Percentiles rank a stretch among this genome's conserved stretches.
Evolutionary conservation across 257 asterid genomes (phyloP).

Genomic region (Striga asiatica): DNA sequence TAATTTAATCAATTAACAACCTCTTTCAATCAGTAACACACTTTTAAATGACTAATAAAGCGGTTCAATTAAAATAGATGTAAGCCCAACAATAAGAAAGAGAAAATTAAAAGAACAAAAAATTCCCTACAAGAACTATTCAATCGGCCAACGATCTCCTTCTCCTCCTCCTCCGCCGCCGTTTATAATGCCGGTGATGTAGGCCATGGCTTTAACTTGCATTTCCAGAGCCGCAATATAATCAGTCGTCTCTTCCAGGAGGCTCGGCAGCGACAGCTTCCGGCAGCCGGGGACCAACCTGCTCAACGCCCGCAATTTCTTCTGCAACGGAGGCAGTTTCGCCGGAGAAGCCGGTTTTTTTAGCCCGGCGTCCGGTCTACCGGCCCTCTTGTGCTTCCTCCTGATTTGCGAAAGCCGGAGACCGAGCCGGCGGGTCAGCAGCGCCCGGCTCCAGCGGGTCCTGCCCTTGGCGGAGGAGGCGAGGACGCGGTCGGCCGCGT

Average conservation of each 20-base stretch:
- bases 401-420: slow-evolving; percentile 42
- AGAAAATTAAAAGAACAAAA: not conserved
- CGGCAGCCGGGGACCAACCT: slow-evolving; percentile 67
- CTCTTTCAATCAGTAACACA: slow-evolving; percentile 30
- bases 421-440: slow-evolving; percentile 47
- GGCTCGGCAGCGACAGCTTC: slow-evolving; percentile 54
- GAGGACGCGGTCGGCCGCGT: slow-evolving; percentile 53
- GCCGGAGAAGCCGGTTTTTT: slow-evolving; percentile 31
- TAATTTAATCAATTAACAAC: slow-evolving; percentile 19
- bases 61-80: not conserved
- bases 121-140: slow-evolving; percentile 16
- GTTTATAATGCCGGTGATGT: slow-evolving; percentile 37
- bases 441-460: slow-evolving; percentile 67
- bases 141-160: not conserved
- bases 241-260: slow-evolving; percentile 66
- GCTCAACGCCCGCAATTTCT: slow-evolving; percentile 42
- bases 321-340: slow-evolving; percentile 36
- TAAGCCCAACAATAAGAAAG: slow-evolving; percentile 12
- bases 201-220: slow-evolving; percentile 74
- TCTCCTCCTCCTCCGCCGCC: slow-evolving; percentile 4
- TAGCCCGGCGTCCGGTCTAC: slow-evolving; percentile 11
- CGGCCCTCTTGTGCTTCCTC: slow-evolving; percentile 31
- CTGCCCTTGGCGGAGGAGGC: slow-evolving; percentile 55
- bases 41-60: slow-evolving; percentile 5
- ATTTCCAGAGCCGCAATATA: slow-evolving; percentile 68